A percentile compares a stretch with the other conserved stretches of the same genome.
Conservation (phyloP, 805 yeast species). For the Sugiyamaella floridensis region DNA sequence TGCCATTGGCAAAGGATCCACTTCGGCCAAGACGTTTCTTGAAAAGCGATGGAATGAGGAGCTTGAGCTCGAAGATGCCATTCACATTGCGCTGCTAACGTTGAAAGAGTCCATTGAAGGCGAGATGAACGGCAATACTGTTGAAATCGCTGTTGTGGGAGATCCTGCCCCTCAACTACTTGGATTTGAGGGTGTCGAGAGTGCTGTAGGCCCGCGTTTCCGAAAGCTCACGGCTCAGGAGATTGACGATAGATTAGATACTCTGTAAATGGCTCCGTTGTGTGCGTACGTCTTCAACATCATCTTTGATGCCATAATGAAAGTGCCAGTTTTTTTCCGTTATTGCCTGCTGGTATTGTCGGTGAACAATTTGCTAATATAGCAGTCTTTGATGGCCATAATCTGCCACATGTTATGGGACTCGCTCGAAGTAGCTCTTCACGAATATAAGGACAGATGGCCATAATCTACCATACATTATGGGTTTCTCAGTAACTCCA, state of each 20-base stretch:
- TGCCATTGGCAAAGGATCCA: constrained; percentile 94
- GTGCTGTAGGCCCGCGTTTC: constrained; percentile 82
- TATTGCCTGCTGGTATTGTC: too few relatives aligned
- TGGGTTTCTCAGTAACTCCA: too few relatives aligned
- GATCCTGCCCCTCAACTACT: constrained; percentile 71
- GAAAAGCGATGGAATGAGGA: constrained; percentile 99
- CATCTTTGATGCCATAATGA: too few relatives aligned
- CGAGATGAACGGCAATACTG: constrained; percentile 93
- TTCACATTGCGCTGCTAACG: constrained; percentile 90
- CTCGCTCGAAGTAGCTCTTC: too few relatives aligned
- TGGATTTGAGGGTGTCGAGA: constrained; percentile 77
- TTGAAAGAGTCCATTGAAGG: constrained; percentile 96
- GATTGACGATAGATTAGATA: constrained; percentile 90
- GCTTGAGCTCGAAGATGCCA: constrained; percentile 94
- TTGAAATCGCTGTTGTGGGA: constrained; percentile 84
- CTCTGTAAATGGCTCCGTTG: constrained; percentile 44
- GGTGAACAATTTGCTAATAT: too few relatives aligned
- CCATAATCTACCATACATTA: too few relatives aligned
- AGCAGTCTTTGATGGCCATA: too few relatives aligned
- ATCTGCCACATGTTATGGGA: too few relatives aligned
- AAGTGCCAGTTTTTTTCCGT: too few relatives aligned
- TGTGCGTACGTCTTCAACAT: too few relatives aligned
- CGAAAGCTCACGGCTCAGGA: constrained; percentile 81
- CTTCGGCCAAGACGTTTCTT: constrained; percentile 92
- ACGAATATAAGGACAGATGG: too few relatives aligned